Evolutionary conservation across 306 rosid genomes (phyloP), one percentile per base, ranked within the genome.

Genomic region (Begonia loranthoides): DNA sequence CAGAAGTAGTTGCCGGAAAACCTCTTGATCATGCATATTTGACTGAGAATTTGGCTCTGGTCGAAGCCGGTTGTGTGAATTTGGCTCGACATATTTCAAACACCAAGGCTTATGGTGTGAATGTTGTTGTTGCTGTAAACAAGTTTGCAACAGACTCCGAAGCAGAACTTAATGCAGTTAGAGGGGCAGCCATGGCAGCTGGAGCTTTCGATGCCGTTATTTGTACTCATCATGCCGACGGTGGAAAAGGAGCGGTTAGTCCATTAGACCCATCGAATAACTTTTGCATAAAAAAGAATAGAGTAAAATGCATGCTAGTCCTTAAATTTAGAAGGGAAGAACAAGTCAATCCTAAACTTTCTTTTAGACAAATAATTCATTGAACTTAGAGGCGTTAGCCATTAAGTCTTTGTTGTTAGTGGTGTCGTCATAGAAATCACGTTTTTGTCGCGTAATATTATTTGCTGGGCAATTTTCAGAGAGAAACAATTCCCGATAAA

Each of bases 171-270:
- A 69, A 78, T 61, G 80, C 82, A 0, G 95, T 85, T 21, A 70
- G 67, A 69, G 70, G 61, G 38, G 86, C 92, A 9, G 87, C 95
- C 40, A 57, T 85, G 61, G 76, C 73, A 61, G 86, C 95, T 59
- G 95, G 99, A 15, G 99, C 99, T 39, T 82, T 60, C 52, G 94
- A 85, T 72, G 95, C 99, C 15, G 80, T 90, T 39, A 73, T 90
- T 56, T 90, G 95, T 69, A 54, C 77, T 59, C 99, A 90, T 67
- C 99, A 90, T 49, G 99, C 99, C 17, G 92, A 85, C 57, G 99
- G 99, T 61, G 99, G 99, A 72, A 82, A 36, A 68, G 99, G 99
- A 79, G 99, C 99, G 45, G 99, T 90, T 67, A 74, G 92, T 77
- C 9, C 54, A 58, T 53, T 55, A 13, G 24, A 17, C 44, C 39